phyloP scores from a whole-genome alignment of 371 early-diverging fungal species.

The Saksenaea oblongispora region DNA sequence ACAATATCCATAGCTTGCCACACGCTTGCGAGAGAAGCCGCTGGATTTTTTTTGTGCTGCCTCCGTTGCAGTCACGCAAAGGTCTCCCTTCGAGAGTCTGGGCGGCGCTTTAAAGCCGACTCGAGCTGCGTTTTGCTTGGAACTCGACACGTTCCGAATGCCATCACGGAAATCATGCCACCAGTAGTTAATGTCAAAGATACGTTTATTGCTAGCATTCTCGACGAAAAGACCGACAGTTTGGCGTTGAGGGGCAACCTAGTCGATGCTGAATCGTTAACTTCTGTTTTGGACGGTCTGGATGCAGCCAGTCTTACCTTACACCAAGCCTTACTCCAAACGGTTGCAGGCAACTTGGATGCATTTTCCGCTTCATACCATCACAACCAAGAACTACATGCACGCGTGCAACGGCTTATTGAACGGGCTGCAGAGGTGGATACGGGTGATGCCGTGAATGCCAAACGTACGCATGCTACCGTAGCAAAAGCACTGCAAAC shows the following conservation, averaged over 20 bases:
- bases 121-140: too few species aligned
- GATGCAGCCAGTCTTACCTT: neutral
- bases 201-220: neutral
- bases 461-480: neutral
- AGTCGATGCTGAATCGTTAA: neutral
- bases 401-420: neutral
- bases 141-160: too few species aligned
- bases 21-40: too few species aligned
- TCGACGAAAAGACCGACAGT: neutral
- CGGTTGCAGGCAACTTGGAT: neutral
- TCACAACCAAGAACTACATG: neutral
- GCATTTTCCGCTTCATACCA: neutral
- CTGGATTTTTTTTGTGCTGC: too few species aligned
- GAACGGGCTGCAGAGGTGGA: neutral
- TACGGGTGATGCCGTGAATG: neutral
- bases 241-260: neutral
- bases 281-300: neutral
- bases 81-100: too few species aligned
- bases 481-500: neutral
- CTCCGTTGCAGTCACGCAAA: too few species aligned
- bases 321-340: neutral
- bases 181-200: neutral
- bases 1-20: slow-evolving; percentile 34
- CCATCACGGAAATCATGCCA: neutral
- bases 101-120: too few species aligned